Conservation (phyloP, 371 early-diverging fungal species). For the Mucor lusitanicus region DNA sequence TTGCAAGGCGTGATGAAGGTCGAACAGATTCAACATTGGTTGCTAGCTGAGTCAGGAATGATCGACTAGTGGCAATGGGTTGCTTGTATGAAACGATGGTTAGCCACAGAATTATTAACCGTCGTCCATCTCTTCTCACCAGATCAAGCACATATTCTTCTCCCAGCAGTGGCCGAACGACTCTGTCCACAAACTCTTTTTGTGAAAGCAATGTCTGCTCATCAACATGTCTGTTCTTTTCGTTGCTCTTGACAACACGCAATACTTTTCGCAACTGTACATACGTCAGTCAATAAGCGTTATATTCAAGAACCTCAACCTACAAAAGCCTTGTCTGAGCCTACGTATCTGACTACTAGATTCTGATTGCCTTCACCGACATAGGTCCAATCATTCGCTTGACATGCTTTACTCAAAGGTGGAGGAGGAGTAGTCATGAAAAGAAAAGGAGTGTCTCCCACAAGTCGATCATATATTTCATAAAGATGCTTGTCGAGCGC, state of each 20-base stretch:
- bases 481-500: neutral
- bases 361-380: slow-evolving; percentile 54
- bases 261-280: too few species aligned
- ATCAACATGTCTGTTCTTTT: neutral
- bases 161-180: slow-evolving; percentile 45
- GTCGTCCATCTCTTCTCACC: slow-evolving; percentile 22
- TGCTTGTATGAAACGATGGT: slow-evolving; percentile 4
- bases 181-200: slow-evolving; percentile 22
- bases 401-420: neutral
- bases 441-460: slow-evolving; percentile 3
- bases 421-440: too few species aligned
- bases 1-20: slow-evolving; percentile 11
- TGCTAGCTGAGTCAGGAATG: slow-evolving; percentile 30
- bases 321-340: slow-evolving; percentile 34
- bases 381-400: slow-evolving; percentile 39
- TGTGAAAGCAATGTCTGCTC: slow-evolving; percentile 1
- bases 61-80: slow-evolving; percentile 19
- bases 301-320: too few species aligned
- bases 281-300: too few species aligned
- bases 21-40: slow-evolving; percentile 20
- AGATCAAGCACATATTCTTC: slow-evolving; percentile 29
- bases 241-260: slow-evolving; percentile 33
- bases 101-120: neutral
- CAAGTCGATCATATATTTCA: slow-evolving; percentile 4
- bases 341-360: slow-evolving; percentile 39